Base-by-base conservation (phyloP, 164 flowering plant genomes). In the Paratinospora sagittata region DNA sequence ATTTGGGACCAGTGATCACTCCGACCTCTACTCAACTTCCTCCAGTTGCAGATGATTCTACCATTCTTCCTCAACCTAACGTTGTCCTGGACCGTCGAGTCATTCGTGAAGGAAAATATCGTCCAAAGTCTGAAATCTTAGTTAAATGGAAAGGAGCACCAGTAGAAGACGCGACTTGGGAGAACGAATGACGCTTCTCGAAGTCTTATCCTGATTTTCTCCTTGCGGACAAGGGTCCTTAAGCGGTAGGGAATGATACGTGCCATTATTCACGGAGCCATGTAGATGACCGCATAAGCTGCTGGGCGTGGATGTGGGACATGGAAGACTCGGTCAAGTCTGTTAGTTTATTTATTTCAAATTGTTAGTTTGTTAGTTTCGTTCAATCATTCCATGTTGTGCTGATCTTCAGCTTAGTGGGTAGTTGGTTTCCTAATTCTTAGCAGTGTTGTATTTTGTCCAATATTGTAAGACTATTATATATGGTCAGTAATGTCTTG, bases 221-320 rank as follows among this genome's bases (percentile, higher is more conserved):
- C 39, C 70, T 67, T 67, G 70, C 0, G 70, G 70, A 67, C 34
- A 67, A 45, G 8, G 70, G 45, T 45, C 49, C 4, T 69, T 33
- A 55, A 64, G 55, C 21, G 27, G 65, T 12, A 10, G 26, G 65
- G 26, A 62, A 2, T 62, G 65, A 21, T 10, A 26, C 34, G 30
- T 10, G 16, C 65, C 12, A 21, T n/a, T 23, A 21, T 61, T 23
- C 43, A 39, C 43, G 10, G 5, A 1, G 43, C 43, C 43, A 39
- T 39, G 43, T 11, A 39, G 8, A 8, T 36, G 39, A 36, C 8
- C 6, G 39, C 39, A 36, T n/a, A n/a, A n/a, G n/a, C n/a, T n/a
- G n/a, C n/a, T n/a, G n/a, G n/a, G n/a, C n/a, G n/a, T n/a, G n/a
- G n/a, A n/a, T n/a, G n/a, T n/a, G n/a, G n/a, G n/a, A n/a, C n/a